phyloP scores from a whole-genome alignment of 2,329 filamentous ascomycete genomes.

The Penicillium griseofulvum region DNA sequence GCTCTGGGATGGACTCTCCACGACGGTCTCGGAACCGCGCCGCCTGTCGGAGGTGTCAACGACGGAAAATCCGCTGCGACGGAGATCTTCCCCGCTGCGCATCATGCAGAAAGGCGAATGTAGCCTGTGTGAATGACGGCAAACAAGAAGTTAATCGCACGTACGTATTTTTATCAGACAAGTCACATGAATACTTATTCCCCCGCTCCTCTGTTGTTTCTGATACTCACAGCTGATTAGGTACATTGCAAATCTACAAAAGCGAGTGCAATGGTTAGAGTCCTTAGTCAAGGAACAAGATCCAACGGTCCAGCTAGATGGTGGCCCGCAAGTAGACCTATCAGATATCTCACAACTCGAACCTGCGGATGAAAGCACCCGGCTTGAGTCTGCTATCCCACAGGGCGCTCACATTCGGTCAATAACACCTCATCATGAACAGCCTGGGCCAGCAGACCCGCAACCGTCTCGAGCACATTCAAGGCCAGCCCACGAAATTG shows the following conservation, averaged over 20 bases:
- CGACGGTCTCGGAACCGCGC: slow-evolving; percentile 32
- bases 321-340: slow-evolving; percentile 16
- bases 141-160: slow-evolving; percentile 46
- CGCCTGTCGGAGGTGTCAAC: slow-evolving; percentile 44
- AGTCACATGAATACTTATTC: not conserved
- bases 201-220: not conserved
- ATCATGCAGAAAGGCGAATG: slow-evolving; percentile 46
- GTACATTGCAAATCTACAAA: slow-evolving; percentile 41
- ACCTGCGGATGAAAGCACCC: not conserved
- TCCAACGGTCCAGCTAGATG: slow-evolving; percentile 44
- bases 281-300: slow-evolving; percentile 44
- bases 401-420: not conserved
- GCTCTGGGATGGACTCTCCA: slow-evolving; percentile 24
- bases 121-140: slow-evolving; percentile 46
- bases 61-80: slow-evolving; percentile 53
- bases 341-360: slow-evolving; percentile 3
- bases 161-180: slow-evolving; percentile 21
- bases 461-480: slow-evolving; percentile 11
- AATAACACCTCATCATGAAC: slow-evolving; percentile 11
- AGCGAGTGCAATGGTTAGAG: slow-evolving; percentile 49
- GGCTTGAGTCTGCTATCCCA: not conserved
- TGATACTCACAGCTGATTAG: slow-evolving; percentile 15
- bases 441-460: not conserved
- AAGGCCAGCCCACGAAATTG: slow-evolving; percentile 51
- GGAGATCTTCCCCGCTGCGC: slow-evolving; percentile 45